Evolutionary conservation across 257 asterid species (phyloP).

Genomic region (Solanum tacnaense): DNA sequence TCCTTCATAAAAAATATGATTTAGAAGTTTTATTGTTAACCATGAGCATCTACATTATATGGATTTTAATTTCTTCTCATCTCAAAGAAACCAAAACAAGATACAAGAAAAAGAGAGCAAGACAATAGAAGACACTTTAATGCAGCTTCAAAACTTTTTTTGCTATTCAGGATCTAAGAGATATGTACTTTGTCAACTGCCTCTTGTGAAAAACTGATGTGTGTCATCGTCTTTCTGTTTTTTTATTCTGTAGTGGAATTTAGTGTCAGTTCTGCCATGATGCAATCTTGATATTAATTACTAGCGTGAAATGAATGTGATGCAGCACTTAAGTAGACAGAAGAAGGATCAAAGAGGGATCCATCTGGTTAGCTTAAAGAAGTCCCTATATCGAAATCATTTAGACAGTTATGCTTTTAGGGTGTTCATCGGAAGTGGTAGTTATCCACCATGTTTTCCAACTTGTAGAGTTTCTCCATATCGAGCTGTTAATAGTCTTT

Average conservation of each 20-base stretch:
- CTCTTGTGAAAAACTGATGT: background rate
- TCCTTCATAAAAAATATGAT: background rate
- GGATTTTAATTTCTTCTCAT: background rate
- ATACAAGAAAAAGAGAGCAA: background rate
- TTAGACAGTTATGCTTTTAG: background rate
- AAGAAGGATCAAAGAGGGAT: background rate
- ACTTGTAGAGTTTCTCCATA: background rate
- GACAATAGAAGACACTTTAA: background rate
- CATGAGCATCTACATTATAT: background rate
- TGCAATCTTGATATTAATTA: background rate
- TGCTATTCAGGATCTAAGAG: background rate
- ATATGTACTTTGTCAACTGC: background rate
- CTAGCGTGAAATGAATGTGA: background rate
- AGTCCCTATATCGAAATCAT: background rate
- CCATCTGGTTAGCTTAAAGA: background rate
- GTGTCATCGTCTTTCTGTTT: background rate
- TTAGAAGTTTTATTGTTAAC: background rate
- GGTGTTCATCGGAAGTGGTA: background rate
- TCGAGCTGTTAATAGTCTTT: background rate
- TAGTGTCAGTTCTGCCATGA: background rate
- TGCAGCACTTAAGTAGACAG: background rate
- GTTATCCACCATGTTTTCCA: background rate
- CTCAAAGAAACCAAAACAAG: background rate
- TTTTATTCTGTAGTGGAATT: background rate
- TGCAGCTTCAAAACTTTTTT: background rate